Evolutionary conservation across 768 basidiomycete species (phyloP).

Genomic region (Phaeotremella skinneri): DNA sequence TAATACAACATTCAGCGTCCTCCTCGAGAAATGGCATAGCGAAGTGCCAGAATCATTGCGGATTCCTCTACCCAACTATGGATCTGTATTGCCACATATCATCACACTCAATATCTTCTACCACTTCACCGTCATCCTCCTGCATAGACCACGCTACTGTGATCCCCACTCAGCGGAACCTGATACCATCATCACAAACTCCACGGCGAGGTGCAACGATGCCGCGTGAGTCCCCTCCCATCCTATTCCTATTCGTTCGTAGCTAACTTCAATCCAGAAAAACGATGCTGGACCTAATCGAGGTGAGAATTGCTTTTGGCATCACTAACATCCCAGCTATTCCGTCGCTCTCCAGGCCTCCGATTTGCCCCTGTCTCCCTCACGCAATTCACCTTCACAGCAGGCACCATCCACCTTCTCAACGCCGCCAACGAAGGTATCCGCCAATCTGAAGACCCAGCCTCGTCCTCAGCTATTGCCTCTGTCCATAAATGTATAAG

Average conservation of each 20-base stretch:
- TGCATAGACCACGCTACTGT: constrained; percentile 59
- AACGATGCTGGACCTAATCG: neutral
- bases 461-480: constrained; percentile 27
- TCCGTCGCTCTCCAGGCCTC: constrained; percentile 59
- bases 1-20: neutral
- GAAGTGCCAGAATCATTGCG: neutral
- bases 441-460: constrained; percentile 49
- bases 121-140: constrained; percentile 63
- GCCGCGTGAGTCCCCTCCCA: constrained; percentile 10
- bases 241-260: neutral
- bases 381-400: constrained; percentile 61
- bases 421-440: constrained; percentile 57
- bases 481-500: constrained; percentile 58
- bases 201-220: constrained; percentile 2
- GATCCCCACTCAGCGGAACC: constrained; percentile 50
- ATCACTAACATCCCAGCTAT: constrained; percentile 36
- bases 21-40: constrained; percentile 7
- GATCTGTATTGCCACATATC: constrained; percentile 50
- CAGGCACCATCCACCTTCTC: constrained; percentile 62
- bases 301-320: neutral
- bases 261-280: neutral
- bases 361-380: constrained; percentile 63
- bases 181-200: constrained; percentile 28
- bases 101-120: constrained; percentile 61
- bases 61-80: neutral